Evolutionary conservation across 2,329 filamentous ascomycete species (phyloP).

Genomic region (Raffaelea deltoideospora): DNA sequence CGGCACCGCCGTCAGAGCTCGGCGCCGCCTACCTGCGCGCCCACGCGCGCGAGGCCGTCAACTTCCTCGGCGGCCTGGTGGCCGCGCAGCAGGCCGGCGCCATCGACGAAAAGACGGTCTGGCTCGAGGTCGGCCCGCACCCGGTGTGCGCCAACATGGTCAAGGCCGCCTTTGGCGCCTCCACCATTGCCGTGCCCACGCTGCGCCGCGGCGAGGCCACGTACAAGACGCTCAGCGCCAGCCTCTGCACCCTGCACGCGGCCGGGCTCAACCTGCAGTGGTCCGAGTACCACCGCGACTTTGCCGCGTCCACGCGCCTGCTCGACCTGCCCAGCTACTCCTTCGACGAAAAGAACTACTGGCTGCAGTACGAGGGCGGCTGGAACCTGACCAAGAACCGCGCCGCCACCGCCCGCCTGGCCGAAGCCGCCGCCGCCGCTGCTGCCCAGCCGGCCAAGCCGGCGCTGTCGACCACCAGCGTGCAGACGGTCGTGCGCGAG

Average conservation of each 20-base stretch:
- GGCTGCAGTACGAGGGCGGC: conserved; percentile 49
- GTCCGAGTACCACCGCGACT: conserved; percentile 50
- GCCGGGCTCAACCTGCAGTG: conserved; percentile 52
- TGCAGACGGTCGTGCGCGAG: conserved; percentile 49
- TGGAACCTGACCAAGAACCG: conserved; percentile 60
- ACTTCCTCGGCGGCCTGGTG: conserved; percentile 49
- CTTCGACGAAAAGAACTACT: conserved; percentile 61
- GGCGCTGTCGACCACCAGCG: conserved; percentile 48
- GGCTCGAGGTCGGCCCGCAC: conserved; percentile 62
- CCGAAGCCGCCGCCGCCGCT: conserved; percentile 11
- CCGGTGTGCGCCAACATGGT: conserved; percentile 55
- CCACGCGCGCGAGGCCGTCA: conserved; percentile 52
- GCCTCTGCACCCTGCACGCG: conserved; percentile 41
- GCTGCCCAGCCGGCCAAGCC: conserved; percentile 26
- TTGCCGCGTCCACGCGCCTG: conserved; percentile 26
- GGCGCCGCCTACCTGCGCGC: conserved; percentile 46
- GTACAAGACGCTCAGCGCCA: conserved; percentile 47
- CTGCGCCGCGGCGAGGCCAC: conserved; percentile 46
- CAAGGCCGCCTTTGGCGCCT: conserved; percentile 42
- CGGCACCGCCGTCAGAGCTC: too few relatives aligned
- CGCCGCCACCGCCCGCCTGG: conserved; percentile 24
- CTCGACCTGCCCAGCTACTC: conserved; percentile 52
- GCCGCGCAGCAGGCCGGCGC: conserved; percentile 40
- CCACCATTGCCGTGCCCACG: conserved; percentile 40
- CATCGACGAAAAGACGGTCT: conserved; percentile 51